phyloP scores from a whole-genome alignment of 441 rosid species.

The Sinapis alba region DNA sequence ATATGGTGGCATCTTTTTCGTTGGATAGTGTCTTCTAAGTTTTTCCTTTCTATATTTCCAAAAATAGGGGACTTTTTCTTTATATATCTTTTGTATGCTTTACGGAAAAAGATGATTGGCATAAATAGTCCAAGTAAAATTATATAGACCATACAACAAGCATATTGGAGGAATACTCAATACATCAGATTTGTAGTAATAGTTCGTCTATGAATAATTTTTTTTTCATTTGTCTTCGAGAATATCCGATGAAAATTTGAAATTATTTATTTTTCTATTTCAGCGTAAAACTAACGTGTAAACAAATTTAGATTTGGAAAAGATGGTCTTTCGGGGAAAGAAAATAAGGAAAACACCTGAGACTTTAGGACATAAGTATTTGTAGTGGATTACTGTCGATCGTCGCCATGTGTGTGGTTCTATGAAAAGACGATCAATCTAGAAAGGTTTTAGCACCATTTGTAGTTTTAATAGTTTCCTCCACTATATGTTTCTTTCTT shows the following conservation, averaged over 20 bases:
- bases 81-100: conserved; percentile 23
- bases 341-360: conserved; percentile 36
- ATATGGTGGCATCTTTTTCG: conserved; percentile 43
- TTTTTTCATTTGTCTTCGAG: background rate
- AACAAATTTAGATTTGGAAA: background rate
- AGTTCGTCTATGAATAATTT: background rate
- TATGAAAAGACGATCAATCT: conserved; percentile 33
- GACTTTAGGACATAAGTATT: conserved; percentile 42
- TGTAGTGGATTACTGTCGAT: conserved; percentile 32
- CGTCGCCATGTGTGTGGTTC: conserved; percentile 40
- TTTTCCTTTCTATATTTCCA: conserved; percentile 17
- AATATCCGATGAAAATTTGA: background rate
- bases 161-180: background rate
- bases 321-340: background rate
- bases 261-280: background rate
- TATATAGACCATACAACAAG: background rate
- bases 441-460: conserved; percentile 39
- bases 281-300: background rate
- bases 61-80: conserved; percentile 19
- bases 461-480: conserved; percentile 37
- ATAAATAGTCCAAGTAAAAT: conserved; percentile 5
- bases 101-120: conserved; percentile 25
- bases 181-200: background rate
- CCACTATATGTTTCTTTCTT: conserved; percentile 25
- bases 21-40: conserved; percentile 27